Conservation (phyloP, 495 filamentous ascomycete species). For the Hyaloscypha hepaticicola region DNA sequence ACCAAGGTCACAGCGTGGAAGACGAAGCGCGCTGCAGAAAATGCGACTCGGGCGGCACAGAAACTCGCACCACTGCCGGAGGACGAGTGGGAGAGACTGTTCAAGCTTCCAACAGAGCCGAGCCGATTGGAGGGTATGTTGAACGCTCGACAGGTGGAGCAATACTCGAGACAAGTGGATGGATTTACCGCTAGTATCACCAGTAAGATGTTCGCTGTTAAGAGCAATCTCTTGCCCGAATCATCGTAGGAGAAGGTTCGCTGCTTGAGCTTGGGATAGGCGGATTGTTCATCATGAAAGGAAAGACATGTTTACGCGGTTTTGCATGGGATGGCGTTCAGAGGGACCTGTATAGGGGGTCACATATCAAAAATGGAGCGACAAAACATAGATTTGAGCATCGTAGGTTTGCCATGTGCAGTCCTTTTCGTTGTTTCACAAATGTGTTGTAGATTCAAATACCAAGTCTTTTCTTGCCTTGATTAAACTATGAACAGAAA, state of each 20-base stretch:
- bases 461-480: neutral
- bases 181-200: slow-evolving; percentile 89
- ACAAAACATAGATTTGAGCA: slow-evolving; percentile 4
- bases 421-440: neutral
- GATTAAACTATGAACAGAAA: no score
- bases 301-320: slow-evolving; percentile 7
- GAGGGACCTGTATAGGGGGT: slow-evolving; percentile 10
- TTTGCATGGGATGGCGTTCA: slow-evolving; percentile 33
- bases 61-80: slow-evolving; percentile 90
- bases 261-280: slow-evolving; percentile 6
- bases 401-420: slow-evolving; percentile 2
- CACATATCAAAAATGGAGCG: slow-evolving; percentile 3
- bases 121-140: slow-evolving; percentile 88
- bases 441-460: neutral
- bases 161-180: slow-evolving; percentile 96
- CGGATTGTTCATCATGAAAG: slow-evolving; percentile 31
- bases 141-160: slow-evolving; percentile 93
- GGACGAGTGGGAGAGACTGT: slow-evolving; percentile 96
- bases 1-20: slow-evolving; percentile 95
- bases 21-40: slow-evolving; percentile 92
- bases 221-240: slow-evolving; percentile 63
- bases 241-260: slow-evolving; percentile 25
- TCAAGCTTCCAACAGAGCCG: slow-evolving; percentile 95
- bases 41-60: slow-evolving; percentile 74
- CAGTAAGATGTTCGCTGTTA: slow-evolving; percentile 97